Conservation (phyloP, 106 monocot species). For the Dendrobium catenatum region DNA sequence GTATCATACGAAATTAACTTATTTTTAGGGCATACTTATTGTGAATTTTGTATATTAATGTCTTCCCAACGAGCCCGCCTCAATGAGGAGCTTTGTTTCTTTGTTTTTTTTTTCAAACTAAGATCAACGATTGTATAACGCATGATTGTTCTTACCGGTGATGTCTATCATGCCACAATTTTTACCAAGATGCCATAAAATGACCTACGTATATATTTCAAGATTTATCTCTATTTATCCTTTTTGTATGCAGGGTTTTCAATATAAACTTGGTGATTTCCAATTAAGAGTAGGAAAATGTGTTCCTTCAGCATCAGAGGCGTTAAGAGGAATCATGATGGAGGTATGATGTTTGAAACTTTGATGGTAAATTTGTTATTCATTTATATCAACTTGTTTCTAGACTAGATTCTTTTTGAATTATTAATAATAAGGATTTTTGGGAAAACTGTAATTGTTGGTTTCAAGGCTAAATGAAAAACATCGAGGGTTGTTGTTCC, state of each 20-base stretch:
- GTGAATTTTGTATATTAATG: not conserved
- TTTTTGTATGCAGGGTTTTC: slow-evolving; percentile 56
- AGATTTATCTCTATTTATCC: not conserved
- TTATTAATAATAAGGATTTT: too few species aligned
- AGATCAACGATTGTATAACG: not conserved
- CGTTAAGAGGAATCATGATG: slow-evolving; percentile 94
- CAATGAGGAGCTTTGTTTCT: not conserved
- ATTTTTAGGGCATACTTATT: not conserved
- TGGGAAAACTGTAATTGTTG: too few species aligned
- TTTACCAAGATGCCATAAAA: too few species aligned
- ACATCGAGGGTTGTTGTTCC: too few species aligned
- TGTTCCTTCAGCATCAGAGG: slow-evolving; percentile 49
- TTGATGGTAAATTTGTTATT: not conserved
- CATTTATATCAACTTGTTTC: not conserved
- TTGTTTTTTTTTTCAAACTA: not conserved
- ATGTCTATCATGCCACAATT: not conserved
- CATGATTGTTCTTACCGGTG: not conserved
- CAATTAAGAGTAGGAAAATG: slow-evolving; percentile 80
- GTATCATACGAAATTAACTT: not conserved
- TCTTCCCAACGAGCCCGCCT: not conserved
- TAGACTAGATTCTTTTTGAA: not conserved
- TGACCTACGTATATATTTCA: not conserved
- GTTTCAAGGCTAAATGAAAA: too few species aligned
- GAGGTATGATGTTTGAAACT: slow-evolving; percentile 43
- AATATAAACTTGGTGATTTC: slow-evolving; percentile 91